Evolutionary conservation across 2,329 filamentous ascomycete species (phyloP), one percentile per base, ranked within the genome.

Genomic region (Aspergillus jensenii): DNA sequence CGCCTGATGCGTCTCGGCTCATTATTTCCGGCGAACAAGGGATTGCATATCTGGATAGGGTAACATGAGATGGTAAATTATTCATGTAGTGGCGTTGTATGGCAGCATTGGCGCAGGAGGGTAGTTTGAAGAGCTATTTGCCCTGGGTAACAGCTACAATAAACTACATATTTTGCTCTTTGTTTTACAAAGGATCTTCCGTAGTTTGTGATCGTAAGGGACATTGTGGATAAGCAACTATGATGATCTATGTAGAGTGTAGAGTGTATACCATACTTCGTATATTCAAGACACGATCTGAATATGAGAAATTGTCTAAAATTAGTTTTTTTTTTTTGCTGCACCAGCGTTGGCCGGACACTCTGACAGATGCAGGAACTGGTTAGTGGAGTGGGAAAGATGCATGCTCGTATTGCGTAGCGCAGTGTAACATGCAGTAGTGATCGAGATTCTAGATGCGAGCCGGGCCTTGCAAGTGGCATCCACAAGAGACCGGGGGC

Each of bases 81-180:
- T 45, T 51, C 12, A 46, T 27, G 51, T 54, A 58, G 46, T 54
- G 50, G 51, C 46, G 46, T 58, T 58, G 41, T 51, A 49, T 55
- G 56, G 40, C 37, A 55, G 51, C 56, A 58, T 54, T 44, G 56
- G 56, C 51, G 56, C 56, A 47, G 46, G 56, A 37, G 56, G 27
- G 51, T 46, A 27, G 39, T 55, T 58, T 51, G 40, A 50, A 27
- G 12, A 39, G 31, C 41, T 39, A 35, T 48, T 52, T 27, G 9
- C 44, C 23, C 8, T 19, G 35, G 15, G 17, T 46, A 25, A 31
- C 11, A 25, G 55, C 55, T 48, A 46, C 39, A 52, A 53, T 52
- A 25, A 57, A 45, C 50, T 54, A 46, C 50, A 40, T 27, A 21
- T 11, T 12, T 35, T 43, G 19, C 25, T 31, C 12, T 41, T 23